These are phyloP conservation scores for Buddleja alternifolia DNA, from an alignment of 257 asterid species.

Conservation along the genomic window DNA sequence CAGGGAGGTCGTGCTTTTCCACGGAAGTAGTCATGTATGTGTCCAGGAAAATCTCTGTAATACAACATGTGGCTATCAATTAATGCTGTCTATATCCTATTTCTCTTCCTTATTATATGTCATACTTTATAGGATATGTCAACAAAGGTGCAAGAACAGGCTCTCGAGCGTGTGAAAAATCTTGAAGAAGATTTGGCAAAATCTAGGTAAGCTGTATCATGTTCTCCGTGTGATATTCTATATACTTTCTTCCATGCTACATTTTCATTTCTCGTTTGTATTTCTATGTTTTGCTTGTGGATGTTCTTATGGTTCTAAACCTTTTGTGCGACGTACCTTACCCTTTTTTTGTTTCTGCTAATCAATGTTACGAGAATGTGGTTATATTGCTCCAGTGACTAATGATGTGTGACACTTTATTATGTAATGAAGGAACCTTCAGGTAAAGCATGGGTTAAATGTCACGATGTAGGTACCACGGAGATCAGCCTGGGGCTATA, in stretches of 20 bases:
- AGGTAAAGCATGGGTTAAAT: background rate
- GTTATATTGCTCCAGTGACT: background rate
- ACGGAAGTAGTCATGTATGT: slow-evolving; percentile 59
- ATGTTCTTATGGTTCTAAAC: slow-evolving; percentile 4
- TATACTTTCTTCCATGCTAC: background rate
- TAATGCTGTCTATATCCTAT: background rate
- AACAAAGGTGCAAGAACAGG: slow-evolving; percentile 53
- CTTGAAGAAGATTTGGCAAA: slow-evolving; percentile 74
- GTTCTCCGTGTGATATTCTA: background rate
- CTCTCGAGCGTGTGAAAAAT: slow-evolving; percentile 54
- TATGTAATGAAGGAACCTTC: background rate
- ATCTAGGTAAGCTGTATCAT: slow-evolving; percentile 49
- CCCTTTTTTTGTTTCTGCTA: background rate
- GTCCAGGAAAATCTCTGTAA: slow-evolving; percentile 11
- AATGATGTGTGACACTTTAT: background rate
- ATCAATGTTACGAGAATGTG: background rate
- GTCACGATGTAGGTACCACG: background rate
- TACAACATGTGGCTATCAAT: background rate
- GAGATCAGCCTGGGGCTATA: slow-evolving; percentile 1
- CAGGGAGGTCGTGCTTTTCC: slow-evolving; percentile 45
- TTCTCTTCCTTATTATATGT: background rate
- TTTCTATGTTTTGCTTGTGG: background rate
- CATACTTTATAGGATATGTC: slow-evolving; percentile 49
- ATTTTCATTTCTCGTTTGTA: slow-evolving; percentile 2
- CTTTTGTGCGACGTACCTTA: background rate